Evolutionary conservation across 73 alveolate species (phyloP), one percentile per base, ranked within the genome.

Genomic region (Symbiodinium pilosum): DNA sequence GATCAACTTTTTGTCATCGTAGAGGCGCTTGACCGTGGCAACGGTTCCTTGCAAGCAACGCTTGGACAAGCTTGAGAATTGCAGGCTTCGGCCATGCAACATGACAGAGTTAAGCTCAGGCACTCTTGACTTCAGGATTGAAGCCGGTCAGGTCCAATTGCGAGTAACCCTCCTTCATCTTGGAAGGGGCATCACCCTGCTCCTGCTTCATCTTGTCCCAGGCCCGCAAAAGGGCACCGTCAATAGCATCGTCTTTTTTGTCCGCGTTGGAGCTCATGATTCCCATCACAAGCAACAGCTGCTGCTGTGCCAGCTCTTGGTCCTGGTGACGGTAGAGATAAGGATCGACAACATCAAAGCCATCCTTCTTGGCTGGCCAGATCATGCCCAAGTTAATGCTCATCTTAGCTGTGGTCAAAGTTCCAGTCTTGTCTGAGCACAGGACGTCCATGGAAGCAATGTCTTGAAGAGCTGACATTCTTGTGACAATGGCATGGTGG

Each of bases 341-440:
- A 14, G 87, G 71, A 30, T 91, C 87, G 28, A 91, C n/a, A 24
- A 26, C 38, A 8, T 40, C 43, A 56, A 81, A 81, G 36, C 87
- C 87, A 36, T 81, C 87, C 47, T 88, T 43, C 88, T 91, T 91
- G 81, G 97, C 88, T 2, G 97, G 42, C 97, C 97, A 91, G 68
- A 91, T 91, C 87, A 44, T 69, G 40, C 52, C 77, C 97, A 91
- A 43, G 69, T 91, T 91, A 88, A 91, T 91, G 97, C 97, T 91
- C 97, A 91, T 91, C 97, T 91, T 91, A 30, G 97, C 97, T 18
- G 97, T 91, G 21, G 97, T 91, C 97, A 99, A 93, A 16, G 99
- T 99, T 38, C 99, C 99, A 21, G 99, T 99, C 94, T 99, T 99
- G 93, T 99, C 99, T 38, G 99, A 96, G 99, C 99, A 99, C 47